These are phyloP conservation scores for Leucogyrophana mollusca DNA, from an alignment of 768 basidiomycete genomes.

Conservation along the genomic window DNA sequence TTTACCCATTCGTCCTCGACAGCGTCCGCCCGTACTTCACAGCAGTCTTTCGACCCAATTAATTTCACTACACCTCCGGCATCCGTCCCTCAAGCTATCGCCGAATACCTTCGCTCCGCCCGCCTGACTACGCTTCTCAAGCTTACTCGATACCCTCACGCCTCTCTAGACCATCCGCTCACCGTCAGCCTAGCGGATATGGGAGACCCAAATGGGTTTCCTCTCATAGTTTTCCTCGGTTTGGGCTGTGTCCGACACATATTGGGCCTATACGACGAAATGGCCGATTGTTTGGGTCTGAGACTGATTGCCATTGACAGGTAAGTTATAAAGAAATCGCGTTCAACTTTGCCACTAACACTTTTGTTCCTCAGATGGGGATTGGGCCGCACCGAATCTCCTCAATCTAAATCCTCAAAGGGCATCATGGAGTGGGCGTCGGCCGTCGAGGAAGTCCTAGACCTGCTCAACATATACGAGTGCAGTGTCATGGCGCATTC, in stretches of 20 bases:
- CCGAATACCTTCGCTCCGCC: constrained; percentile 84
- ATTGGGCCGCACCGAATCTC: constrained; percentile 78
- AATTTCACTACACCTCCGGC: constrained; percentile 46
- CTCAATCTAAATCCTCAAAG: constrained; percentile 61
- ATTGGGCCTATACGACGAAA: constrained; percentile 94
- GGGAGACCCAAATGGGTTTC: constrained; percentile 80
- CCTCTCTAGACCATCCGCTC: constrained; percentile 69
- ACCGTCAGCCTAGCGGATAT: constrained; percentile 93
- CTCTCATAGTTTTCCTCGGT: constrained; percentile 90
- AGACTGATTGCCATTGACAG: constrained; percentile 94
- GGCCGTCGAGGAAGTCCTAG: constrained; percentile 88
- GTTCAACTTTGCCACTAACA: constrained; percentile 11
- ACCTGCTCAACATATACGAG: constrained; percentile 69
- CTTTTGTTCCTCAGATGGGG: constrained; percentile 69
- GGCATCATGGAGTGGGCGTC: constrained; percentile 90
- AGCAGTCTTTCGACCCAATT: constrained; percentile 22
- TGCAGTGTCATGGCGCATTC: constrained; percentile 95
- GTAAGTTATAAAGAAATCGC: constrained; percentile 36
- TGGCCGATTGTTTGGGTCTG: constrained; percentile 84
- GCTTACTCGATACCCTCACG: constrained; percentile 78
- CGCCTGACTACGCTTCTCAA: constrained; percentile 80
- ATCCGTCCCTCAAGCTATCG: constrained; percentile 68
- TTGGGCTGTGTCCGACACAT: constrained; percentile 93
- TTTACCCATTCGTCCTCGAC: constrained; percentile 51
- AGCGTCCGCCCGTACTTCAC: constrained; percentile 18